A percentile compares a stretch with the other conserved stretches of the same genome.
Conservation (phyloP, 2,329 filamentous ascomycete species). For the Zelopaecilomyces penicillatus region DNA sequence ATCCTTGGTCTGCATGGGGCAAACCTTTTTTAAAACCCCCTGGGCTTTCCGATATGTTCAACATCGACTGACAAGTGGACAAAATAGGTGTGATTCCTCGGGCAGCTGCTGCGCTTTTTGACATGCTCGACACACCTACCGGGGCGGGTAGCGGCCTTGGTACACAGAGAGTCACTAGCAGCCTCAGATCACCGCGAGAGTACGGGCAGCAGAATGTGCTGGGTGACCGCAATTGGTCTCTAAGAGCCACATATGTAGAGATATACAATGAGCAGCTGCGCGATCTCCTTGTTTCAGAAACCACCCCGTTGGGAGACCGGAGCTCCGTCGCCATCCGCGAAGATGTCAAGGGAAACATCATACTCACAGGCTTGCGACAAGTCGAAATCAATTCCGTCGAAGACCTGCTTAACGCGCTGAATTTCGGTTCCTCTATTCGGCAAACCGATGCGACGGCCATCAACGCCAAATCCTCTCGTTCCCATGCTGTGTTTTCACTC, state of each 20-base stretch:
- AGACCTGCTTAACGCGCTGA: slow-evolving; percentile 79
- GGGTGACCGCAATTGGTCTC: slow-evolving; percentile 72
- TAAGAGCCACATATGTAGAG: slow-evolving; percentile 91
- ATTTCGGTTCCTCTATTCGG: slow-evolving; percentile 86
- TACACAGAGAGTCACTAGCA: slow-evolving; percentile 27
- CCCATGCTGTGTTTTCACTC: slow-evolving; percentile 92
- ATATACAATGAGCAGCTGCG: slow-evolving; percentile 97
- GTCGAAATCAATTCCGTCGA: slow-evolving; percentile 86
- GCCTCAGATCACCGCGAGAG: slow-evolving; percentile 65
- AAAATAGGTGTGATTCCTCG: slow-evolving; percentile 81
- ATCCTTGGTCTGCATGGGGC: not conserved
- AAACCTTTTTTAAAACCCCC: not conserved
- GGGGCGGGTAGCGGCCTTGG: slow-evolving; percentile 38
- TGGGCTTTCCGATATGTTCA: slow-evolving; percentile 4
- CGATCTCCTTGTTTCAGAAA: slow-evolving; percentile 77
- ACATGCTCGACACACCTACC: slow-evolving; percentile 64
- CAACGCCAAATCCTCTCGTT: slow-evolving; percentile 95
- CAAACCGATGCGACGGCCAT: slow-evolving; percentile 96
- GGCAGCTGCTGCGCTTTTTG: slow-evolving; percentile 78
- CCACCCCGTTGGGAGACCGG: slow-evolving; percentile 60
- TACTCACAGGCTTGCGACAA: slow-evolving; percentile 83
- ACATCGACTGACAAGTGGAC: not conserved
- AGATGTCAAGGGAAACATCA: slow-evolving; percentile 87
- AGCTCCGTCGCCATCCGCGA: slow-evolving; percentile 83
- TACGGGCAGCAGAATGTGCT: slow-evolving; percentile 46